Evolutionary conservation across 306 rosid genomes (phyloP).

Genomic region (Cucumis cinereus): DNA sequence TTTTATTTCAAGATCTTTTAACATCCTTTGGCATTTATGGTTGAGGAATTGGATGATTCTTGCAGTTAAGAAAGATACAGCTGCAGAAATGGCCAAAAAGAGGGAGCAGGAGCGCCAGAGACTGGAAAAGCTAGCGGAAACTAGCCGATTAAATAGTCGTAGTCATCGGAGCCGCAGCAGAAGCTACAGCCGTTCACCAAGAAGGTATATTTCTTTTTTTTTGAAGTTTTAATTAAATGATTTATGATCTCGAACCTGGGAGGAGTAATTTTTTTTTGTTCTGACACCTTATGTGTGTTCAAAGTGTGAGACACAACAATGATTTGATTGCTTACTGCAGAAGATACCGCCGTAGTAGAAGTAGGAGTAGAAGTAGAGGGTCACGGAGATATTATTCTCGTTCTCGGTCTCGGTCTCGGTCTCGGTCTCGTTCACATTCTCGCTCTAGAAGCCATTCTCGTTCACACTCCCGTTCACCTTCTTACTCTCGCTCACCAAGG

Average conservation of each 20-base stretch:
- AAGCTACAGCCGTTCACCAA: slow-evolving; percentile 81
- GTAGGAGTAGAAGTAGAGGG: slow-evolving; percentile 59
- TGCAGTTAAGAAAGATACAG: slow-evolving; percentile 93
- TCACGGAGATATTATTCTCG: slow-evolving; percentile 37
- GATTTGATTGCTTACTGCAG: slow-evolving; percentile 24
- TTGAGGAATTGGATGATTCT: not conserved
- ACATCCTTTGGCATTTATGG: not conserved
- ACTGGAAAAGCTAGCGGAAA: slow-evolving; percentile 90
- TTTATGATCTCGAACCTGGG: not conserved
- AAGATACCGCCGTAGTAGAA: slow-evolving; percentile 63
- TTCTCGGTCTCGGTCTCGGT: slow-evolving; percentile 37
- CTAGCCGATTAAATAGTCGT: slow-evolving; percentile 66
- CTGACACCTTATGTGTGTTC: not conserved
- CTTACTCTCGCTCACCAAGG: slow-evolving; percentile 75
- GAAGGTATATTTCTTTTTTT: slow-evolving; percentile 33
- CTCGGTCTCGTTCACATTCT: slow-evolving; percentile 48
- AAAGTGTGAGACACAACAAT: not conserved
- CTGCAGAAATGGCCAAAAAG: slow-evolving; percentile 84
- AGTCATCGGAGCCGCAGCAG: slow-evolving; percentile 60
- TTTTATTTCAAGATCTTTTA: not conserved
- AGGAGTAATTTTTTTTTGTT: not conserved
- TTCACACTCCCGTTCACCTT: slow-evolving; percentile 27
- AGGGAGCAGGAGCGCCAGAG: slow-evolving; percentile 86
- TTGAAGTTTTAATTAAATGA: not conserved
- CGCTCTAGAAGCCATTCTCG: slow-evolving; percentile 24